Evolutionary conservation across 331 rosid species (phyloP).

Genomic region (Saraca asoca): DNA sequence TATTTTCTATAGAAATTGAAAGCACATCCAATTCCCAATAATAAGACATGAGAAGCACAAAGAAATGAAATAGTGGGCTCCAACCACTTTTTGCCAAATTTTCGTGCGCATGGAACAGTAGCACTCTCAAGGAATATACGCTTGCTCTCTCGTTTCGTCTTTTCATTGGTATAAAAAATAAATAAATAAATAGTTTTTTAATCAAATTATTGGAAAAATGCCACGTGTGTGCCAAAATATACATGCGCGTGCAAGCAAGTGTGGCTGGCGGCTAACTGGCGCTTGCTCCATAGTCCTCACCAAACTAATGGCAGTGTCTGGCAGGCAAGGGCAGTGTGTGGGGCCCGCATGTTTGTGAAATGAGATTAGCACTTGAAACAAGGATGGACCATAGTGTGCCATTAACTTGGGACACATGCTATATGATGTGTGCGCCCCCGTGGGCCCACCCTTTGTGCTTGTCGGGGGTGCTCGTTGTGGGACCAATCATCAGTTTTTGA

Average conservation of each 20-base stretch:
- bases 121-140: conserved; percentile 57
- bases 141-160: conserved; percentile 30
- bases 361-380: conserved; percentile 32
- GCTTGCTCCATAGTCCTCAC: conserved; percentile 33
- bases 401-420: conserved; percentile 66
- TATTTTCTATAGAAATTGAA: too few relatives aligned
- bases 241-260: conserved; percentile 56
- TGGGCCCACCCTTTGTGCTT: conserved; percentile 67
- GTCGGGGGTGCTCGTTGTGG: conserved; percentile 68
- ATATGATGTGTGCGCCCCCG: conserved; percentile 54
- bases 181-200: background rate
- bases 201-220: conserved; percentile 28
- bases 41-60: conserved; percentile 23
- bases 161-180: conserved; percentile 47
- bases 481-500: conserved; percentile 58
- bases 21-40: conserved; percentile 35
- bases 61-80: conserved; percentile 57
- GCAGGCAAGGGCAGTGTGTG: conserved; percentile 44
- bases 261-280: conserved; percentile 73
- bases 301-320: conserved; percentile 44
- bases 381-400: conserved; percentile 58
- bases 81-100: conserved; percentile 32
- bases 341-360: conserved; percentile 62
- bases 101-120: conserved; percentile 74
- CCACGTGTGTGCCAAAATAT: conserved; percentile 46